Conservation (phyloP, 768 basidiomycete genomes). For the Omphalotus guepiniiformis region DNA sequence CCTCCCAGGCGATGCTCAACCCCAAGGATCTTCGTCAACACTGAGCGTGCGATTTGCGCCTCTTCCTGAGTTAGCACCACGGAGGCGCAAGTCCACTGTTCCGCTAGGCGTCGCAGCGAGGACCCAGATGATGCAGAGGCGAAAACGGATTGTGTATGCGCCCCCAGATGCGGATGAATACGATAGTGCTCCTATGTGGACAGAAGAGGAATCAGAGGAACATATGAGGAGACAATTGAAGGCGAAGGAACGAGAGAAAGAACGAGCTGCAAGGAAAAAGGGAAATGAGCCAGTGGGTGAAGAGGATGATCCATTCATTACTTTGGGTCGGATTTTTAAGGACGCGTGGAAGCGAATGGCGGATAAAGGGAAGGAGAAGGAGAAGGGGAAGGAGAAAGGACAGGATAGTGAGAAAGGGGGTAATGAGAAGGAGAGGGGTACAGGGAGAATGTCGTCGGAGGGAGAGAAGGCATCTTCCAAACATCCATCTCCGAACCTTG, state of each 20-base stretch:
- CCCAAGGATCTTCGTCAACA: no score
- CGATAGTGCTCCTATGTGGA: constrained; percentile 25
- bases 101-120: constrained; percentile 56
- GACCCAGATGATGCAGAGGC: constrained; percentile 34
- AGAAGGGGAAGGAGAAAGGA: constrained; percentile 34
- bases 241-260: constrained; percentile 16
- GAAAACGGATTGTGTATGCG: constrained; percentile 19
- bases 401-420: no score
- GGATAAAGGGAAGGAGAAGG: constrained; percentile 36
- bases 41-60: constrained; percentile 64
- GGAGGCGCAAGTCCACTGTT: constrained; percentile 41
- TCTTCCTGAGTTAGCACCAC: constrained; percentile 47
- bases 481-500: no score
- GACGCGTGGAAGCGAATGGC: constrained; percentile 50
- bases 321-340: constrained; percentile 49
- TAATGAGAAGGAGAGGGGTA: no score
- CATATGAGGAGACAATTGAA: constrained; percentile 23
- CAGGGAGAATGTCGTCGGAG: no score
- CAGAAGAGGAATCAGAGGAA: constrained; percentile 34
- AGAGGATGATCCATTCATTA: constrained; percentile 40
- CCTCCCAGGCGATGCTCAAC: no score
- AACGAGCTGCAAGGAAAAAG: constrained; percentile 13
- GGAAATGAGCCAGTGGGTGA: constrained; percentile 19
- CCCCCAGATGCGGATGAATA: not conserved
- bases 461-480: no score